Evolutionary conservation across 805 yeast species (phyloP), one percentile per base, ranked within the genome.

Genomic region (Candida pseudofarinosa): DNA sequence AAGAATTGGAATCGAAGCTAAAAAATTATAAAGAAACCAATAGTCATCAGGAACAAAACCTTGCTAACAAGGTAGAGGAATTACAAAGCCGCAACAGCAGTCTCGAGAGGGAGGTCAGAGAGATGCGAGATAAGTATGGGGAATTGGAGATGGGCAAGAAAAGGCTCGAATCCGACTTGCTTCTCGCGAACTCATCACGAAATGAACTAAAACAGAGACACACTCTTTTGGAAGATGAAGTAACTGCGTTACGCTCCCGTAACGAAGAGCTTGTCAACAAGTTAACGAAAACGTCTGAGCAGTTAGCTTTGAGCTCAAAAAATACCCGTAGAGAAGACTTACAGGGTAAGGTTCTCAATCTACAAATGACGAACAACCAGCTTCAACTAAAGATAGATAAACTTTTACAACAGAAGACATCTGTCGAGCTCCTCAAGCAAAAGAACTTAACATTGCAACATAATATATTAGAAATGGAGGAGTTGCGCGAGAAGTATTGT

Each of bases 311-410:
- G 3, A 42, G 32, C 17, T 23, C 41, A n/a, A 19, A 37, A 19
- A 33, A 38, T 44, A 31, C 32, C 31, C 33, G 43, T 17, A 46
- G 45, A 32, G 56, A 58, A 17, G 50, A 39, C 33, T 46, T 65
- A 19, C 58, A 58, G 40, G 42, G 49, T 34, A 63, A 63, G 37
- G 60, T 56, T 75, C 45, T 58, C 12, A 59, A 56, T 32, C 47
- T 70, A 18, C 70, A 63, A 37, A 88, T 83, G 47, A 65, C 69
- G 4, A 73, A 76, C 47, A 76, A 78, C 46, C 63, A 80, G 40
- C 63, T 71, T 5, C 80, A 83, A 53, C 63, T 78, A 17, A 75
- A 71, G 45, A 73, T 78, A 33, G 69, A 83, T 43, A 72, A 73
- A 47, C 63, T 67, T 7, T 62, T 79, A 18, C 76, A 76, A 47